phyloP scores from a whole-genome alignment of 768 basidiomycete species.

The Exsudoporus frostii region DNA sequence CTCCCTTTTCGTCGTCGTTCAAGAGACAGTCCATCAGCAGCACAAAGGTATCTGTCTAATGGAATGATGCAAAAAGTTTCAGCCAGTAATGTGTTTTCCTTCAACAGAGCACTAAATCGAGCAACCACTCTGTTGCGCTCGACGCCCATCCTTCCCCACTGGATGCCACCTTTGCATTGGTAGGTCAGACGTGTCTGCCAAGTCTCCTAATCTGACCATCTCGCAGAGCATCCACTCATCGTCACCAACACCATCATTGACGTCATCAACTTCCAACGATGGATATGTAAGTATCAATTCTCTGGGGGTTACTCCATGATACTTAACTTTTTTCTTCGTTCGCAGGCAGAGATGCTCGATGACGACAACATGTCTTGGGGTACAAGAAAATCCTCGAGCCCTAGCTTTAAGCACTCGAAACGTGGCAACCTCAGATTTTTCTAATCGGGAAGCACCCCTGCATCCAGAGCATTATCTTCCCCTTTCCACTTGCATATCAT shows the following conservation, averaged over 20 bases:
- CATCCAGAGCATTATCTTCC: neutral
- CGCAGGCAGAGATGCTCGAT: constrained; percentile 28
- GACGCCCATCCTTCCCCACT: constrained; percentile 15
- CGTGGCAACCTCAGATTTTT: constrained; percentile 9
- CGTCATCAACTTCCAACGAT: neutral
- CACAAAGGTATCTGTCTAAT: constrained; percentile 15
- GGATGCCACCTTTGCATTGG: constrained; percentile 22
- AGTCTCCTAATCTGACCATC: neutral
- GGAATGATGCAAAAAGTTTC: neutral
- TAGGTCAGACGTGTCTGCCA: constrained; percentile 7
- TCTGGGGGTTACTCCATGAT: neutral
- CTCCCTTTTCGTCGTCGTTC: constrained; percentile 13
- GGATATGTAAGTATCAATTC: constrained; percentile 15
- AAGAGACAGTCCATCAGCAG: constrained; percentile 23
- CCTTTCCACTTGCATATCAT: neutral
- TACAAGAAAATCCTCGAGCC: neutral
- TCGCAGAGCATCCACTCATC: constrained; percentile 8
- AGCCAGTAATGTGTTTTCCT: neutral
- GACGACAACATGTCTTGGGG: constrained; percentile 31
- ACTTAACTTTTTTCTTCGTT: neutral
- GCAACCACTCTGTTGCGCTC: constrained; percentile 10
- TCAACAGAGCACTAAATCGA: constrained; percentile 20
- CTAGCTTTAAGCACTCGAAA: constrained; percentile 3
- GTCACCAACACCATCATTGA: constrained; percentile 5
- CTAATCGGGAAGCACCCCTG: neutral